phyloP scores from a whole-genome alignment of 257 asterid species.

The Ilex aquifolium region DNA sequence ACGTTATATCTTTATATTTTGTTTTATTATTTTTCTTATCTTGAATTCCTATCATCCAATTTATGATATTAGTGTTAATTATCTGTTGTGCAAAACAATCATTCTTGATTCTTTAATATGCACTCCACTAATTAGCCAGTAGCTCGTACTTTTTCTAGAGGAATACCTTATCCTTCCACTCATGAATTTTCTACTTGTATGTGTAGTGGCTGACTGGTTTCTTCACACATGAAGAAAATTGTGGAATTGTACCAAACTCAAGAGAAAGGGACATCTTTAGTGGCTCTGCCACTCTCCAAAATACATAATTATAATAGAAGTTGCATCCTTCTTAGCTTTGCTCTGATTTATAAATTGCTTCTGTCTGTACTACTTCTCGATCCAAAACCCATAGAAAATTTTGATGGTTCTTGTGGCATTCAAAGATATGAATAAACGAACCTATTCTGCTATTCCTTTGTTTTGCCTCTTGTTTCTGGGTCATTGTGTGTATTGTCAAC shows the following conservation, averaged over 20 bases:
- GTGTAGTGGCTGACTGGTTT: constrained; percentile 10
- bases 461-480: constrained; percentile 29
- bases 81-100: no score
- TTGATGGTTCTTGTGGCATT: constrained; percentile 2
- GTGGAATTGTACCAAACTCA: constrained; percentile 31
- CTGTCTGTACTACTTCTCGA: constrained; percentile 1
- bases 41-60: no score
- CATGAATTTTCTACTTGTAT: no score
- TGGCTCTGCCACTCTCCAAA: constrained; percentile 26
- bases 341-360: constrained; percentile 28
- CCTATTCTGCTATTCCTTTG: constrained; percentile 15
- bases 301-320: constrained; percentile 1
- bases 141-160: not conserved
- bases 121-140: no score
- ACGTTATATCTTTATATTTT: no score
- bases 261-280: constrained; percentile 30
- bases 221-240: constrained; percentile 17
- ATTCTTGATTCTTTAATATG: no score
- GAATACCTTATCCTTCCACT: constrained; percentile 12
- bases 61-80: no score
- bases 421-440: constrained; percentile 13
- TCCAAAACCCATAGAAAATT: not conserved
- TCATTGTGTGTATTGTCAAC: constrained; percentile 37
- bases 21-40: no score
- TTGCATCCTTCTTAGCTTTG: constrained; percentile 4